Evolutionary conservation across 1,284 basidiomycete species (phyloP).

Genomic region (Tilletia indica): DNA sequence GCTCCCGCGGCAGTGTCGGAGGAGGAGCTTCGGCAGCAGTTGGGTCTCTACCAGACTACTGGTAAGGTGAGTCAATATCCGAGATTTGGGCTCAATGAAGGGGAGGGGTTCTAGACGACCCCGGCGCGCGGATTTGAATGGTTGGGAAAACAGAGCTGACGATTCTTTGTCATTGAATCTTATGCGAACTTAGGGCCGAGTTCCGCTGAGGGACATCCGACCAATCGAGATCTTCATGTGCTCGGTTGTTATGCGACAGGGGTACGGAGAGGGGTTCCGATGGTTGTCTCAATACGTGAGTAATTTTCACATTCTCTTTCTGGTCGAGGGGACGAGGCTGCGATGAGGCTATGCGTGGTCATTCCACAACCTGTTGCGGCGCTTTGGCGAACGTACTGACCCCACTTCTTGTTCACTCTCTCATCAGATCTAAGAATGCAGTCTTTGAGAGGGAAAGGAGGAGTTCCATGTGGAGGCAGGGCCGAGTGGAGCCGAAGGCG

Average conservation of each 20-base stretch:
- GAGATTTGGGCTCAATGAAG: not conserved
- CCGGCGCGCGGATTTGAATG: not conserved
- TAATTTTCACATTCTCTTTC: constrained; percentile 22
- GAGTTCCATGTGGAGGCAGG: too few species aligned
- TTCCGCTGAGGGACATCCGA: constrained; percentile 91
- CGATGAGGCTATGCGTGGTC: too few species aligned
- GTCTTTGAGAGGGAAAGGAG: too few species aligned
- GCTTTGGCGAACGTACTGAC: too few species aligned
- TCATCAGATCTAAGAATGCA: too few species aligned
- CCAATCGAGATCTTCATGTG: constrained; percentile 99
- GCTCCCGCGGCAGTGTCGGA: constrained; percentile 95
- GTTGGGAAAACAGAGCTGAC: not conserved
- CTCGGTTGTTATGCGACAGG: constrained; percentile 97
- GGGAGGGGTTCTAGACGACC: not conserved
- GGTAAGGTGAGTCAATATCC: constrained; percentile 65
- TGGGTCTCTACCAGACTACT: constrained; percentile 97
- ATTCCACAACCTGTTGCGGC: too few species aligned
- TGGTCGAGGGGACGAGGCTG: too few species aligned
- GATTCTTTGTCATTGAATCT: not conserved
- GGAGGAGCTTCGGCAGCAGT: constrained; percentile 90
- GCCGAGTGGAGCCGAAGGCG: too few species aligned
- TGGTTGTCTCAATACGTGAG: constrained; percentile 96
- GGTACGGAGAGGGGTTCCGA: constrained; percentile 98
- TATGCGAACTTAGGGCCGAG: constrained; percentile 74
- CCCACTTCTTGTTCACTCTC: too few species aligned